phyloP scores from a whole-genome alignment of 305 asterid species.

The Fraxinus latifolia region DNA sequence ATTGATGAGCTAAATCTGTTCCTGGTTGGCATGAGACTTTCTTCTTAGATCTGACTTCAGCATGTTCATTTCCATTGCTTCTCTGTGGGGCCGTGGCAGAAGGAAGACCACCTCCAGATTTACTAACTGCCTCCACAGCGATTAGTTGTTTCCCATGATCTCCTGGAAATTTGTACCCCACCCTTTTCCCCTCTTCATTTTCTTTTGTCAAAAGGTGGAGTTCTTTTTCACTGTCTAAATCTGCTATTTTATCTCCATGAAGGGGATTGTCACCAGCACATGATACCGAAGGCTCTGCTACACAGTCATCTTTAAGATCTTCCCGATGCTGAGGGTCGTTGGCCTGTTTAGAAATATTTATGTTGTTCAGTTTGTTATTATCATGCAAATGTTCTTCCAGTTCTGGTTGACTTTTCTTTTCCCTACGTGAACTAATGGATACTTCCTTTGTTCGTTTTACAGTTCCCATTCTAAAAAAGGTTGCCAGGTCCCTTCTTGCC shows the following conservation, averaged over 20 bases:
- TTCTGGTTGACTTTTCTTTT: constrained; percentile 26
- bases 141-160: constrained; percentile 22
- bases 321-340: constrained; percentile 24
- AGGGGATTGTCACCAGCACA: constrained; percentile 24
- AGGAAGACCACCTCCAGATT: constrained; percentile 26
- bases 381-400: constrained; percentile 31
- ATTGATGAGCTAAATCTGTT: constrained; percentile 20
- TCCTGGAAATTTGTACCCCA: constrained; percentile 19
- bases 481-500: constrained; percentile 57
- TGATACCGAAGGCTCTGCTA: constrained; percentile 35
- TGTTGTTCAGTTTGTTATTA: constrained; percentile 31
- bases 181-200: constrained; percentile 19
- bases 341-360: constrained; percentile 27
- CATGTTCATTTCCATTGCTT: constrained; percentile 20
- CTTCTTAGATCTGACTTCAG: constrained; percentile 29
- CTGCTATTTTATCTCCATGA: constrained; percentile 24
- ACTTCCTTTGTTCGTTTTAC: constrained; percentile 27
- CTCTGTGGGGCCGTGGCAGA: constrained; percentile 20
- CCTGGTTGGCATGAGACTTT: constrained; percentile 24
- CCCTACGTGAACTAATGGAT: constrained; percentile 22
- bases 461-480: constrained; percentile 41
- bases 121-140: constrained; percentile 24
- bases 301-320: constrained; percentile 29
- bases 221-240: constrained; percentile 16
- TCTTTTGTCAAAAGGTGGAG: constrained; percentile 6